Percentiles rank a stretch among this genome's conserved stretches.
phyloP scores from a whole-genome alignment of 2,329 filamentous ascomycete species.

The Diplodia sapinea region DNA sequence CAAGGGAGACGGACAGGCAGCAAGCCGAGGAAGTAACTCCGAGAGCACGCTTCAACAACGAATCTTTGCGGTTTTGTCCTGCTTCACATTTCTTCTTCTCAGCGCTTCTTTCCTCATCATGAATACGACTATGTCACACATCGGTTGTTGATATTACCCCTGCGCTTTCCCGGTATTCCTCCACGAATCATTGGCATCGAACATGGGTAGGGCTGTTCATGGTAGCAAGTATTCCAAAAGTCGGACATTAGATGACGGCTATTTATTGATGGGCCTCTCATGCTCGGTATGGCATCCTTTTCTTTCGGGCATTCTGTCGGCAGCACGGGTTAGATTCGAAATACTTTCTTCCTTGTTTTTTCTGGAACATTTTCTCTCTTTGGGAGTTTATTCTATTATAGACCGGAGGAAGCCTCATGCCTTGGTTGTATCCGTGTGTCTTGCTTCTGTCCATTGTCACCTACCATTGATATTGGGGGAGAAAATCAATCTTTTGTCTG shows the following conservation, averaged over 20 bases:
- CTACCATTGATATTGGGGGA: background rate
- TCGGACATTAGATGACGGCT: background rate
- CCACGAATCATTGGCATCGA: background rate
- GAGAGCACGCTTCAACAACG: background rate
- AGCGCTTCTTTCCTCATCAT: background rate
- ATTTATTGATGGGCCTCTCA: background rate
- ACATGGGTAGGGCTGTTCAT: background rate
- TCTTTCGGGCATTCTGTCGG: background rate
- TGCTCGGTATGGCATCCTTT: background rate
- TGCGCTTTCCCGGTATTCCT: background rate
- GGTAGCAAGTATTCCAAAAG: background rate
- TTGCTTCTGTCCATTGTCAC: background rate
- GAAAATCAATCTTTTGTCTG: background rate
- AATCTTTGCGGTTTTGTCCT: background rate
- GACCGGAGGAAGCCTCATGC: background rate
- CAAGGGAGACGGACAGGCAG: background rate
- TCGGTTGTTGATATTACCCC: background rate
- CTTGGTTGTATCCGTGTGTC: background rate
- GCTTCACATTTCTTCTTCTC: background rate
- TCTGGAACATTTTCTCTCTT: background rate
- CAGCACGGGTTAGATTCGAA: background rate
- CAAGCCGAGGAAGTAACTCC: background rate
- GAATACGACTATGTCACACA: background rate
- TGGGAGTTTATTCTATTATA: background rate
- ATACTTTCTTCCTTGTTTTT: background rate